phyloP scores from a whole-genome alignment of 768 basidiomycete species.

The Tylopilus intermedius region DNA sequence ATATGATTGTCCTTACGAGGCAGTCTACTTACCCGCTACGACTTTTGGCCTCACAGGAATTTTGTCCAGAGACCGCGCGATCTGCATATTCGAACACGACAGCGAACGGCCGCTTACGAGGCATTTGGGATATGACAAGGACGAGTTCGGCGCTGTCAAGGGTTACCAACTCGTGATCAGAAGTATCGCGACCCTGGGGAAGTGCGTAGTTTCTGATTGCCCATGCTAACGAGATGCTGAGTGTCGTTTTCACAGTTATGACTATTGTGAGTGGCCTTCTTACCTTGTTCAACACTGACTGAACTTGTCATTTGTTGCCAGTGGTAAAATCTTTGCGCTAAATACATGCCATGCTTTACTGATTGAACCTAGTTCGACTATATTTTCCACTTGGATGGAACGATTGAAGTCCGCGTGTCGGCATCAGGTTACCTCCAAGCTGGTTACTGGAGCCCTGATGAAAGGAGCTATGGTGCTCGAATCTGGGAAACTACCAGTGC shows the following conservation, averaged over 20 bases:
- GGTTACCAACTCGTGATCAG: slow-evolving; percentile 56
- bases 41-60: slow-evolving; percentile 44
- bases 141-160: slow-evolving; percentile 58
- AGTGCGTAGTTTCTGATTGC: slow-evolving; percentile 37
- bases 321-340: slow-evolving; percentile 26
- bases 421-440: slow-evolving; percentile 69
- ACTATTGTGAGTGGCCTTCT: slow-evolving; percentile 41
- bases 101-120: slow-evolving; percentile 52
- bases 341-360: slow-evolving; percentile 1
- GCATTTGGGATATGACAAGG: slow-evolving; percentile 48
- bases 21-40: slow-evolving; percentile 55
- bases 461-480: slow-evolving; percentile 48
- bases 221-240: background rate
- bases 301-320: slow-evolving; percentile 4
- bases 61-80: slow-evolving; percentile 45
- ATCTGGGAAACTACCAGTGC: slow-evolving; percentile 54
- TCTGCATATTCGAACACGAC: slow-evolving; percentile 64
- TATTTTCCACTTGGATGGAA: slow-evolving; percentile 61
- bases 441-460: slow-evolving; percentile 49
- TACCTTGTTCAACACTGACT: background rate
- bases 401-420: slow-evolving; percentile 62
- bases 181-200: slow-evolving; percentile 57
- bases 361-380: slow-evolving; percentile 51
- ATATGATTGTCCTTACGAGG: slow-evolving; percentile 64
- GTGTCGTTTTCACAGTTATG: slow-evolving; percentile 39